phyloP scores from a whole-genome alignment of 2,329 filamentous ascomycete species.

The Colletotrichum shisoi region DNA sequence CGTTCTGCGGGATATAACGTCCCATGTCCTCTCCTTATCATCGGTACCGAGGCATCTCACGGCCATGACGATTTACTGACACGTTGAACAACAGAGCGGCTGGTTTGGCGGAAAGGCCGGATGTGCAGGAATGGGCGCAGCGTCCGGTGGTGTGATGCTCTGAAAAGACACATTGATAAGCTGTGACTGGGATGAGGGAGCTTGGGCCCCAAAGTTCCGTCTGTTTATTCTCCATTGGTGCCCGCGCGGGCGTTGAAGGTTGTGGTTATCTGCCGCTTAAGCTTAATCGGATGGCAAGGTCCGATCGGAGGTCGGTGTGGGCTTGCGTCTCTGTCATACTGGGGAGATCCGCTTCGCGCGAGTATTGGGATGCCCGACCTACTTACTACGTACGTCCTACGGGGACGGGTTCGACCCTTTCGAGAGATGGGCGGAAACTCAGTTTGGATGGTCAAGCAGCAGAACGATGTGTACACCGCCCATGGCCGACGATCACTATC shows the following conservation, averaged over 20 bases:
- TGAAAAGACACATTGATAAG: conserved; percentile 3
- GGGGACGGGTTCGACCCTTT: conserved; percentile 5
- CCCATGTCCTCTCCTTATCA: not conserved
- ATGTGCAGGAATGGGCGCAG: conserved; percentile 23
- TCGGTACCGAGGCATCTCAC: conserved; percentile 1
- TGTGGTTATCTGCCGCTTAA: conserved; percentile 26
- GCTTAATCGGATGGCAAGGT: conserved; percentile 35
- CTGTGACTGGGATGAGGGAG: not conserved
- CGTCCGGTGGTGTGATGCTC: not conserved
- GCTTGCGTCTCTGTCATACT: not conserved
- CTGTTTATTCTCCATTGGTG: not conserved
- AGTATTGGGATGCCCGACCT: conserved; percentile 24
- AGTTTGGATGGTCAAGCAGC: conserved; percentile 18
- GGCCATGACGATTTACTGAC: not conserved
- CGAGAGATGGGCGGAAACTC: conserved; percentile 23
- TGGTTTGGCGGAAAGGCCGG: conserved; percentile 36
- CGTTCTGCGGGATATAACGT: conserved; percentile 18
- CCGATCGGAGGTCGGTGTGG: conserved; percentile 36
- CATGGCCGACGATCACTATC: conserved; percentile 25
- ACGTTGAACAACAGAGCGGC: conserved; percentile 13
- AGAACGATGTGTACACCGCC: conserved; percentile 23
- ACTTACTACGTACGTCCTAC: conserved; percentile 9
- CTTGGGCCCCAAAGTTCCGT: not conserved
- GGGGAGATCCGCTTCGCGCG: conserved; percentile 17
- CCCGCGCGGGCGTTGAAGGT: conserved; percentile 5